Evolutionary conservation across 2,329 filamentous ascomycete species (phyloP).

Genomic region (Alternaria gaisen): DNA sequence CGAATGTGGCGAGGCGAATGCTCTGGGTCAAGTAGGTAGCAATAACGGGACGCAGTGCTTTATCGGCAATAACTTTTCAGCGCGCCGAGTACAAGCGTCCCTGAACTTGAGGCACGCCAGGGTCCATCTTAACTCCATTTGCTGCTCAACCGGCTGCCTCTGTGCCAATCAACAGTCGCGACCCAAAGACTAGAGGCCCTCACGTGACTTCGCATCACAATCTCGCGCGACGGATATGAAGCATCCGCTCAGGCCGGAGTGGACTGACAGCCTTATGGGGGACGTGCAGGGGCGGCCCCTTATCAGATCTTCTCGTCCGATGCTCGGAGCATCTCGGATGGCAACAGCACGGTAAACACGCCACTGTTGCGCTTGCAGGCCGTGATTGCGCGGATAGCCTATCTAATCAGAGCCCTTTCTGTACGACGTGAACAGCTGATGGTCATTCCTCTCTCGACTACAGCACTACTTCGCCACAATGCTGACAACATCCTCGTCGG

Average conservation of each 20-base stretch:
- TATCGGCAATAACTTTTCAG: constrained; percentile 23
- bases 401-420: background rate
- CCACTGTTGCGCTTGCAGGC: constrained; percentile 13
- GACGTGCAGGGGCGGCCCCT: constrained; percentile 8
- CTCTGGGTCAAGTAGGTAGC: constrained; percentile 15
- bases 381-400: background rate
- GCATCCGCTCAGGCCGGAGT: constrained; percentile 16
- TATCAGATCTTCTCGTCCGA: constrained; percentile 26
- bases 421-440: background rate
- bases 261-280: constrained; percentile 23
- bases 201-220: constrained; percentile 16
- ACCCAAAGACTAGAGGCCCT: background rate
- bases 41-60: constrained; percentile 9
- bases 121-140: constrained; percentile 4
- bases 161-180: constrained; percentile 15
- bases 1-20: constrained; percentile 14
- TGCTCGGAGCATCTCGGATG: constrained; percentile 23
- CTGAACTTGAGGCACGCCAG: background rate
- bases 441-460: background rate
- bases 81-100: constrained; percentile 12
- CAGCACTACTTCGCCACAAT: constrained; percentile 59
- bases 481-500: constrained; percentile 73
- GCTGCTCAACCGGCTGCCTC: background rate
- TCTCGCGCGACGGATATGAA: constrained; percentile 14
- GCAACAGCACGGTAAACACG: constrained; percentile 14